These are phyloP conservation scores for Haplosporangium gracile DNA, from an alignment of 192 early-diverging fungal species.

Conservation along the genomic window DNA sequence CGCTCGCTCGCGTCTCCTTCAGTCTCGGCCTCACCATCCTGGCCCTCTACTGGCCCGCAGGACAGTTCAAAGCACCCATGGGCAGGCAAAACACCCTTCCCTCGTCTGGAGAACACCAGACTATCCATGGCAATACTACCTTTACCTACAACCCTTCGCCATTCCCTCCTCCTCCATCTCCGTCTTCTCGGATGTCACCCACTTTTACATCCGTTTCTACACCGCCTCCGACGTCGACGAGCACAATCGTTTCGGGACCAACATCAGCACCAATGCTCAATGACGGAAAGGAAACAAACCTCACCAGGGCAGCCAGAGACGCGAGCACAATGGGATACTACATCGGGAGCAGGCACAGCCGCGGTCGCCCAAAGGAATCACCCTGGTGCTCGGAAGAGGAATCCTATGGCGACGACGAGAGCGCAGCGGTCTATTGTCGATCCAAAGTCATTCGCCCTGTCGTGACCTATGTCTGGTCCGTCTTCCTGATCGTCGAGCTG, in stretches of 20 bases:
- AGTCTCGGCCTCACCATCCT: constrained; percentile 26
- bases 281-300: too few species aligned
- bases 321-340: not conserved
- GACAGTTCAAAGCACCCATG: constrained; percentile 14
- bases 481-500: constrained; percentile 34
- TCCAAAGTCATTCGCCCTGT: constrained; percentile 28
- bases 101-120: not conserved
- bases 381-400: constrained; percentile 34
- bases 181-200: not conserved
- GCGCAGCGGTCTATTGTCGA: constrained; percentile 38
- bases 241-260: not conserved
- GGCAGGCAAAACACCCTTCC: not conserved
- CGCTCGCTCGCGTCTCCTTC: constrained; percentile 14
- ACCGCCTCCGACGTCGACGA: not conserved
- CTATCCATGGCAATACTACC: not conserved
- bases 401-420: constrained; percentile 45
- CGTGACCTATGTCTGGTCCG: constrained; percentile 36
- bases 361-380: not conserved
- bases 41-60: constrained; percentile 46
- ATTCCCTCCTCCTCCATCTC: not conserved
- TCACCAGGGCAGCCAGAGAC: not conserved
- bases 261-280: not conserved
- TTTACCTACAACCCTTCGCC: not conserved
- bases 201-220: not conserved
- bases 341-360: not conserved